Evolutionary conservation across 2,329 filamentous ascomycete genomes (phyloP).

Genomic region (Sporothrix dimorphospora): DNA sequence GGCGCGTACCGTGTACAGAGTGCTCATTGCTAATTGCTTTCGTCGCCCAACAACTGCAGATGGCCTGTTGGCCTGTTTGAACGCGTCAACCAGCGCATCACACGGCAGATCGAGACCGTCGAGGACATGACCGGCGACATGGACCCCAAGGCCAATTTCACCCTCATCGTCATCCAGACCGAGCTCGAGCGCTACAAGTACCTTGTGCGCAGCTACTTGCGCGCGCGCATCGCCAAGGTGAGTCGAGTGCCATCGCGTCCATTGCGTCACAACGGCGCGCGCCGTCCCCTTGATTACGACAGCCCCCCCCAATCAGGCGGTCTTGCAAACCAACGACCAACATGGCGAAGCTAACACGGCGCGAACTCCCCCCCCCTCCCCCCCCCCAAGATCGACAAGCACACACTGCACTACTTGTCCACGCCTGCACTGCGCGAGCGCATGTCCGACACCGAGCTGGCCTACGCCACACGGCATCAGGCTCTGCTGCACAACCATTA

Average conservation of each 20-base stretch:
- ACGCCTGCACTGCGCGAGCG: constrained; percentile 56
- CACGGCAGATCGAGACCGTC: constrained; percentile 45
- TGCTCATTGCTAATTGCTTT: constrained; percentile 14
- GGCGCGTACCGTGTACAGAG: background rate
- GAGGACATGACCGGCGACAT: constrained; percentile 73
- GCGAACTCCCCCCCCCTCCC: no score
- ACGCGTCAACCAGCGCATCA: constrained; percentile 69
- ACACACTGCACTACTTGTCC: constrained; percentile 73
- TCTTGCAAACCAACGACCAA: no score
- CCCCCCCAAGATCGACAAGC: constrained; percentile 80
- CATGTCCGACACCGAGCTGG: constrained; percentile 76
- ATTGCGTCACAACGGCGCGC: background rate
- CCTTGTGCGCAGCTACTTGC: constrained; percentile 78
- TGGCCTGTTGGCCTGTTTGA: constrained; percentile 78
- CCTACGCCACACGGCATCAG: constrained; percentile 85
- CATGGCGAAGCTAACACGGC: no score
- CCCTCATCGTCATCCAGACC: constrained; percentile 92
- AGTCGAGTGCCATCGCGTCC: background rate
- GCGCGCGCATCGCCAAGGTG: constrained; percentile 86
- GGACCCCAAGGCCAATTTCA: constrained; percentile 90
- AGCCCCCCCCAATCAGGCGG: background rate
- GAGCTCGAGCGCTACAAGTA: constrained; percentile 95
- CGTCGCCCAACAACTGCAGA: constrained; percentile 41
- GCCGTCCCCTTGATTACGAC: background rate
- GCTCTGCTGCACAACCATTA: constrained; percentile 84